A percentile compares a stretch with the other conserved stretches of the same genome.
These are phyloP conservation scores for Naganishia friedmannii DNA, from an alignment of 768 basidiomycete species.

Conservation along the genomic window DNA sequence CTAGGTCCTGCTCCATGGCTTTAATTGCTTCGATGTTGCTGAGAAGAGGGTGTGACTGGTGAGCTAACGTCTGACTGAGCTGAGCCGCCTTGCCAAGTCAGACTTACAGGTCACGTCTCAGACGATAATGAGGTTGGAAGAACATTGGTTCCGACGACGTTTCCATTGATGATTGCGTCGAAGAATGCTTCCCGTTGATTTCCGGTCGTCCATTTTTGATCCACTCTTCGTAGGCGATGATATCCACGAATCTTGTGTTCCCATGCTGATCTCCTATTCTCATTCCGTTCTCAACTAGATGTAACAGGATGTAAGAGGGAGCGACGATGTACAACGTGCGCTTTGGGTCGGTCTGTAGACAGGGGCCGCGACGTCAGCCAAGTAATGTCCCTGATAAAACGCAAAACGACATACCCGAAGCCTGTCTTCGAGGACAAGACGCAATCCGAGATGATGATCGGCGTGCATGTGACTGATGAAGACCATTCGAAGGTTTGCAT, in stretches of 20 bases:
- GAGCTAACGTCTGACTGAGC: not conserved
- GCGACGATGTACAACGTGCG: constrained; percentile 71
- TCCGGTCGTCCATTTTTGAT: constrained; percentile 10
- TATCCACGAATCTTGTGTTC: constrained; percentile 29
- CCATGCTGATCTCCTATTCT: constrained; percentile 17
- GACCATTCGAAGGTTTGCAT: constrained; percentile 72
- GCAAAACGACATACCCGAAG: constrained; percentile 58
- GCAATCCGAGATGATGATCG: constrained; percentile 85
- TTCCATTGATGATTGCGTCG: not conserved
- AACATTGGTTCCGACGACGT: constrained; percentile 25
- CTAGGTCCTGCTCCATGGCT: constrained; percentile 51
- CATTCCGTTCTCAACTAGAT: constrained; percentile 60
- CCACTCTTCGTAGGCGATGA: constrained; percentile 23
- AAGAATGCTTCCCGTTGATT: constrained; percentile 17
- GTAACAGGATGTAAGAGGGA: constrained; percentile 40
- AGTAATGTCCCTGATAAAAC: not conserved
- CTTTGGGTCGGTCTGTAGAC: constrained; percentile 59
- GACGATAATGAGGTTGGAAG: constrained; percentile 29
- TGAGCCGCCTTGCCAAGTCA: not conserved
- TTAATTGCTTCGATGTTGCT: constrained; percentile 7
- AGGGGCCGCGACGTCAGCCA: not conserved
- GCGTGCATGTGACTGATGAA: constrained; percentile 88
- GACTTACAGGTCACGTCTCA: constrained; percentile 2
- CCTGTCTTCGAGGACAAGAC: constrained; percentile 69
- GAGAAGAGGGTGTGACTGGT: not conserved